Conservation (phyloP, 2,329 filamentous ascomycete genomes). For the Leptoxyphium fumago region DNA sequence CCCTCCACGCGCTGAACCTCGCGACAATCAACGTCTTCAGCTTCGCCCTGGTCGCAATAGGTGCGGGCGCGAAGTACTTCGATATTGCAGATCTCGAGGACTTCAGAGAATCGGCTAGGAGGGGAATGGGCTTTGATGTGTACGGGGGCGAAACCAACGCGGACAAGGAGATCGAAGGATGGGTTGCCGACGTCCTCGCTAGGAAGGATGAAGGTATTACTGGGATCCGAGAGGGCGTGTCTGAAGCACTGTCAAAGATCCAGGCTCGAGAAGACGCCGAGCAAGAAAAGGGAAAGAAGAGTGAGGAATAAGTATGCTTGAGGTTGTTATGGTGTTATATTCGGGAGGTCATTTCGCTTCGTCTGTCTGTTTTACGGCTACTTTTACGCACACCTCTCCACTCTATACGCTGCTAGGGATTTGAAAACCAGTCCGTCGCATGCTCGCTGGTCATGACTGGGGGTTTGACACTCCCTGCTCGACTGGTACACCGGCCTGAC, state of each 20-base stretch:
- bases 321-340: too few species aligned
- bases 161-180: conserved; percentile 40
- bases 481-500: conserved; percentile 36
- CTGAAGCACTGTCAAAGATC: conserved; percentile 16
- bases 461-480: conserved; percentile 7
- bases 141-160: conserved; percentile 35
- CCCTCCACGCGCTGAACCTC: conserved; percentile 67
- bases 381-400: too few species aligned
- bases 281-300: neutral
- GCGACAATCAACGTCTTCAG: conserved; percentile 76
- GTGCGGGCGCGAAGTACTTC: conserved; percentile 60
- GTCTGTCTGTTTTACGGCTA: too few species aligned
- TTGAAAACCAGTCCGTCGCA: too few species aligned
- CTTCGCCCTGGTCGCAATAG: conserved; percentile 58
- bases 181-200: conserved; percentile 34
- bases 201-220: conserved; percentile 30
- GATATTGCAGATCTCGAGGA: conserved; percentile 46
- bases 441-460: too few species aligned
- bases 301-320: neutral
- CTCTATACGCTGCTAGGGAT: too few species aligned
- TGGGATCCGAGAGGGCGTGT: conserved; percentile 13
- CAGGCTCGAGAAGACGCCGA: conserved; percentile 9
- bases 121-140: conserved; percentile 43
- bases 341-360: too few species aligned
- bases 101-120: conserved; percentile 45